Evolutionary conservation across 2,329 filamentous ascomycete genomes (phyloP).

Genomic region (Xylariales sp.): DNA sequence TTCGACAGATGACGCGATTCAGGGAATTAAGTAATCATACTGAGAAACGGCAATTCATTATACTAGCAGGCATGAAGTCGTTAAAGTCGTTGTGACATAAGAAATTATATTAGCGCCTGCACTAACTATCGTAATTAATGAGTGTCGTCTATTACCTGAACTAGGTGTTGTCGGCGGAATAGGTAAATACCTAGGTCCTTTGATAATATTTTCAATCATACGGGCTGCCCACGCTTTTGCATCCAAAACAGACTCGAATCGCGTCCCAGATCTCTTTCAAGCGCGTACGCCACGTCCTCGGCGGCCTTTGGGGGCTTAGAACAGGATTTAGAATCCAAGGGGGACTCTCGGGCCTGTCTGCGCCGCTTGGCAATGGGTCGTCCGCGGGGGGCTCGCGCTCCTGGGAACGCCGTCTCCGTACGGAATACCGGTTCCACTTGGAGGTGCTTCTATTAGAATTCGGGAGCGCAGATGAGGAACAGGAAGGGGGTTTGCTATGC

Average conservation of each 20-base stretch:
- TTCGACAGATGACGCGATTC: constrained; percentile 11
- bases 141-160: no score
- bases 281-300: neutral
- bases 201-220: constrained; percentile 19
- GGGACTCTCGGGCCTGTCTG: neutral
- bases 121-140: neutral
- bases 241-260: constrained; percentile 24
- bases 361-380: neutral
- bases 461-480: neutral
- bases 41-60: neutral
- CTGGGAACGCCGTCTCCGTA: neutral
- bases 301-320: neutral
- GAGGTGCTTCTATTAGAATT: neutral
- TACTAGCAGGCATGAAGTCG: no score
- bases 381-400: neutral
- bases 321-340: neutral
- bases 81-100: no score
- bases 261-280: constrained; percentile 1
- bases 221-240: constrained; percentile 12
- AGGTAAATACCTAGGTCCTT: no score
- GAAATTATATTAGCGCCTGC: no score
- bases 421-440: neutral
- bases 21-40: constrained; percentile 2
- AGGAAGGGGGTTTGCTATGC: neutral
- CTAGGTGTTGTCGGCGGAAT: no score